Conservation (phyloP, 2,329 filamentous ascomycete species). For the Mycogone perniciosa region DNA sequence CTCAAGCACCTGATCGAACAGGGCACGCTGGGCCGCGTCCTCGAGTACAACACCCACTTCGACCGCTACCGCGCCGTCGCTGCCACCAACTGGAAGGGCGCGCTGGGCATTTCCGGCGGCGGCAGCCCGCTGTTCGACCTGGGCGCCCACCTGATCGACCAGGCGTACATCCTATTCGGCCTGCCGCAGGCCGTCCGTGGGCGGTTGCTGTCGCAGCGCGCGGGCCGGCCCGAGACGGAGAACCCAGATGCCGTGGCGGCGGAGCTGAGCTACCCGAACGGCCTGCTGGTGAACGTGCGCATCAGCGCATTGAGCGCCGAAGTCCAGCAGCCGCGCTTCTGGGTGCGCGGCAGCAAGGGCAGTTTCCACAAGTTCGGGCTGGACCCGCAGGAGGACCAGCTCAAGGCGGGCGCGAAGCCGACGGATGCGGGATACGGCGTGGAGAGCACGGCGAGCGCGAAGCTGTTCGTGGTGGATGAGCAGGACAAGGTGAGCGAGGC, state of each 20-base stretch:
- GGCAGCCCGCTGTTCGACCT: constrained; percentile 68
- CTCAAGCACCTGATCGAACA: constrained; percentile 55
- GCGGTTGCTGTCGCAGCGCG: constrained; percentile 60
- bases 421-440: constrained; percentile 58
- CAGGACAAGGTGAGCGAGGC: constrained; percentile 46
- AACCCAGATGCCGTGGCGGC: constrained; percentile 56
- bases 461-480: constrained; percentile 47
- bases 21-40: constrained; percentile 59
- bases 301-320: constrained; percentile 64
- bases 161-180: constrained; percentile 65
- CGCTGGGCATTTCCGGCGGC: constrained; percentile 51
- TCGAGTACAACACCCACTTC: constrained; percentile 76
- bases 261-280: constrained; percentile 58
- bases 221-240: constrained; percentile 37
- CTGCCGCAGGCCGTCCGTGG: constrained; percentile 60
- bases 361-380: constrained; percentile 67
- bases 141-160: constrained; percentile 70
- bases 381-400: constrained; percentile 70
- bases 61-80: constrained; percentile 62
- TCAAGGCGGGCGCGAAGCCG: constrained; percentile 57
- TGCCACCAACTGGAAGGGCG: constrained; percentile 61
- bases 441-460: constrained; percentile 55
- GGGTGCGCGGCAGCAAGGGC: constrained; percentile 68
- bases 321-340: constrained; percentile 64
- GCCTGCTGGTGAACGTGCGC: constrained; percentile 62